Evolutionary conservation across 805 yeast genomes (phyloP).

Genomic region (Yueomyces sinensis): DNA sequence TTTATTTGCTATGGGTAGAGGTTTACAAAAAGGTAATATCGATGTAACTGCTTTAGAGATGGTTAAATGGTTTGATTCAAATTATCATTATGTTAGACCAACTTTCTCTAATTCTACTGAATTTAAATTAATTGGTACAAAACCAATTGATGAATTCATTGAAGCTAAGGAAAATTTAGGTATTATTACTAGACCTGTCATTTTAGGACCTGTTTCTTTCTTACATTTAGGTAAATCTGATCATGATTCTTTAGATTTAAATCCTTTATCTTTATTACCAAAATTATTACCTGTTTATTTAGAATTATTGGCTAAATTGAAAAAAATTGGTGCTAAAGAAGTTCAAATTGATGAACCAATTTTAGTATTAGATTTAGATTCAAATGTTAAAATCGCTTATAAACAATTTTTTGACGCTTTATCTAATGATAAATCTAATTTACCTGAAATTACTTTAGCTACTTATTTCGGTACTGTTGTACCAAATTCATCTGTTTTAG

Average conservation of each 20-base stretch:
- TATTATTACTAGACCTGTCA: constrained; percentile 92
- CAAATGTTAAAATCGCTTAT: constrained; percentile 71
- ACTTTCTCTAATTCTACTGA: constrained; percentile 90
- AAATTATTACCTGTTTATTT: constrained; percentile 89
- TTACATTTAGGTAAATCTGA: constrained; percentile 94
- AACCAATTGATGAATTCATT: constrained; percentile 94
- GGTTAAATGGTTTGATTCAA: constrained; percentile 99
- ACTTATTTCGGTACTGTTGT: constrained; percentile 97
- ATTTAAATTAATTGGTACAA: constrained; percentile 90
- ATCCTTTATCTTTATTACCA: constrained; percentile 80
- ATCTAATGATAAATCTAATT: constrained; percentile 44
- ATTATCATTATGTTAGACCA: constrained; percentile 99
- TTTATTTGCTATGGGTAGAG: constrained; percentile 99
- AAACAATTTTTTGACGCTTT: constrained; percentile 76
- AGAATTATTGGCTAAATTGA: constrained; percentile 75
- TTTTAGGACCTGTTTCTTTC: constrained; percentile 94
- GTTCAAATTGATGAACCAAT: constrained; percentile 98
- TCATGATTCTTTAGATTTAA: constrained; percentile 91
- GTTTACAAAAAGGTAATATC: constrained; percentile 94
- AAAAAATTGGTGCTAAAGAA: constrained; percentile 86
- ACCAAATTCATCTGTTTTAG: constrained; percentile 86
- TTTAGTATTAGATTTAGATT: constrained; percentile 86
- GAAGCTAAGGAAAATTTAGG: constrained; percentile 92
- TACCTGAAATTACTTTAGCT: constrained; percentile 74
- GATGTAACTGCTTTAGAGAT: constrained; percentile 98